Conservation (phyloP, 2,329 filamentous ascomycete species). For the Aspergillus vadensis region DNA sequence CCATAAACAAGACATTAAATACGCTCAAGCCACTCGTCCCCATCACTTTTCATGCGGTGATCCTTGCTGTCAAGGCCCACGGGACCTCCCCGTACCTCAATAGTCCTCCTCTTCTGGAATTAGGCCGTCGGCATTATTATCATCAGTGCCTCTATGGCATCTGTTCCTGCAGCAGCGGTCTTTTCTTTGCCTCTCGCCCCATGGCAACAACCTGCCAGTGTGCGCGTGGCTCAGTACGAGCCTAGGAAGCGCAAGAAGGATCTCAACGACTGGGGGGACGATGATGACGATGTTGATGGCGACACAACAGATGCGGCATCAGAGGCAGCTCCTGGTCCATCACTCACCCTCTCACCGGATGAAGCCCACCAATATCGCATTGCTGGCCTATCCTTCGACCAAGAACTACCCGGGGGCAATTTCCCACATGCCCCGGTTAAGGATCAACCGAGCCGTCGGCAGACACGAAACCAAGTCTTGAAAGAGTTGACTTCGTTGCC, state of each 20-base stretch:
- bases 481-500: slow-evolving; percentile 34
- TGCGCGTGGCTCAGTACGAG: slow-evolving; percentile 41
- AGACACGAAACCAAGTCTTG: slow-evolving; percentile 24
- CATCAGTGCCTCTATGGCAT: slow-evolving; percentile 29
- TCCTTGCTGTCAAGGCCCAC: slow-evolving; percentile 8
- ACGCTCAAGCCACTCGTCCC: neutral
- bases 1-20: neutral
- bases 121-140: slow-evolving; percentile 4
- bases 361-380: slow-evolving; percentile 48
- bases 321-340: slow-evolving; percentile 24
- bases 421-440: slow-evolving; percentile 44
- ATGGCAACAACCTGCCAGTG: slow-evolving; percentile 40
- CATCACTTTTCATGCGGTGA: slow-evolving; percentile 7
- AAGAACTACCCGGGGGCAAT: slow-evolving; percentile 41
- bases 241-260: slow-evolving; percentile 37
- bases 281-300: slow-evolving; percentile 26
- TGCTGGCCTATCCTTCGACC: slow-evolving; percentile 42
- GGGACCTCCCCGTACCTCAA: slow-evolving; percentile 6
- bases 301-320: slow-evolving; percentile 35
- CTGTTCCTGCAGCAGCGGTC: slow-evolving; percentile 33
- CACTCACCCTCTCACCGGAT: slow-evolving; percentile 40
- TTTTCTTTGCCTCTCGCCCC: slow-evolving; percentile 42
- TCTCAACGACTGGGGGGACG: slow-evolving; percentile 30
- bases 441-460: slow-evolving; percentile 12
- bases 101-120: slow-evolving; percentile 10